A percentile compares a stretch with the other conserved stretches of the same genome.
These are phyloP conservation scores for Pyricularia grisea DNA, from an alignment of 2,329 filamentous ascomycete species.

Conservation along the genomic window DNA sequence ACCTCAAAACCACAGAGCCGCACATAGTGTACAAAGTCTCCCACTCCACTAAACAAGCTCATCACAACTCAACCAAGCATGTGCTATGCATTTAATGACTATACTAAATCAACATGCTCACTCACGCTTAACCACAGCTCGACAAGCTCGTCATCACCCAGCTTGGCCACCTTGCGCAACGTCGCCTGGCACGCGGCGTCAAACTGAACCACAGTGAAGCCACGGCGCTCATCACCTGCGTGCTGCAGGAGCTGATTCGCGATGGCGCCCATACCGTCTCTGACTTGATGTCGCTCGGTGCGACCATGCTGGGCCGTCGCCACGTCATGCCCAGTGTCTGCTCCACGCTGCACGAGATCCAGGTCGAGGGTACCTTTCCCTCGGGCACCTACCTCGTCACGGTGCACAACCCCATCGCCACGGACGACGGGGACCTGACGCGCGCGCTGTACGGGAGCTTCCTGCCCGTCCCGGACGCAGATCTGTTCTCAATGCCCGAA, in stretches of 20 bases:
- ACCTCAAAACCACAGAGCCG: too few relatives aligned
- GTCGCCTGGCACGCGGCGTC: constrained; percentile 77
- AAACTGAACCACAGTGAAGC: constrained; percentile 87
- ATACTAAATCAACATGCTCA: neutral
- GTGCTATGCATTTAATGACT: neutral
- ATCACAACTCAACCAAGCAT: neutral
- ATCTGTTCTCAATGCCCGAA: constrained; percentile 57
- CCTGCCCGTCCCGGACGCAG: constrained; percentile 63
- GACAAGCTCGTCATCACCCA: constrained; percentile 95
- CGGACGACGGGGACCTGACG: constrained; percentile 78
- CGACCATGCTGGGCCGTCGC: constrained; percentile 85
- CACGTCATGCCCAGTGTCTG: constrained; percentile 82
- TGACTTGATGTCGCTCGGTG: constrained; percentile 85
- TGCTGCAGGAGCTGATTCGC: constrained; percentile 91
- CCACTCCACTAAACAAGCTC: neutral
- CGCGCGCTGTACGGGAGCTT: constrained; percentile 88
- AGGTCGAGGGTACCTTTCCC: constrained; percentile 90
- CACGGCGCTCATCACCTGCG: constrained; percentile 72
- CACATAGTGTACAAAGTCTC: constrained; percentile 1
- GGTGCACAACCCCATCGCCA: constrained; percentile 80
- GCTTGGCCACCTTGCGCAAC: constrained; percentile 77
- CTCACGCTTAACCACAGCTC: constrained; percentile 44
- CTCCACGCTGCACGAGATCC: constrained; percentile 69
- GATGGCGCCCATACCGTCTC: constrained; percentile 90
- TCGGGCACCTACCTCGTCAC: constrained; percentile 90